Evolutionary conservation across 2,329 filamentous ascomycete species (phyloP).

Genomic region (Metarhizium sp.): DNA sequence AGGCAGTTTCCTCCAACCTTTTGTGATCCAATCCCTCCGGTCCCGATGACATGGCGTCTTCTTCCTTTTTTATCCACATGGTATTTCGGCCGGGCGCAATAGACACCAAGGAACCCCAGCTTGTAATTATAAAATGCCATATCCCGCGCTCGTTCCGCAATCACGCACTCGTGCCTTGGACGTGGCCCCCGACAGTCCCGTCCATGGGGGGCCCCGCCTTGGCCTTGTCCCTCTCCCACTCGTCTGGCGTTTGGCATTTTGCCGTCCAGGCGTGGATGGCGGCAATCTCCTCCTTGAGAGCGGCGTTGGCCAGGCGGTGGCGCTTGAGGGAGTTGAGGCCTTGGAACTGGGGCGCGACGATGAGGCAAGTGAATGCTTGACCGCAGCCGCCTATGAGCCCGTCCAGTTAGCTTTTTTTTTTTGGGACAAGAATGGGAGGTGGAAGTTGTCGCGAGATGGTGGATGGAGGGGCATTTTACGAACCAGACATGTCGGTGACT

Average conservation of each 20-base stretch:
- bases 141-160: neutral
- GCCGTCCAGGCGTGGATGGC: conserved; percentile 92
- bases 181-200: conserved; percentile 33
- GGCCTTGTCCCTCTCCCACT: conserved; percentile 63
- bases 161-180: conserved; percentile 21
- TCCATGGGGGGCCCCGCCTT: conserved; percentile 29
- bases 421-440: neutral
- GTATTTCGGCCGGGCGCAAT: neutral
- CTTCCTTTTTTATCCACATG: neutral
- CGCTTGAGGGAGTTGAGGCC: conserved; percentile 71
- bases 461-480: conserved; percentile 12
- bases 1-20: neutral
- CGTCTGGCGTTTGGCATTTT: conserved; percentile 84
- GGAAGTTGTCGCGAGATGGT: neutral
- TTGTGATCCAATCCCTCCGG: neutral
- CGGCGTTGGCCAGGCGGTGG: conserved; percentile 76
- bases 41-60: neutral
- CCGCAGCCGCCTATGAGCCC: conserved; percentile 44
- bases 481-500: conserved; percentile 89
- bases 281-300: conserved; percentile 79
- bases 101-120: neutral
- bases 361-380: conserved; percentile 49
- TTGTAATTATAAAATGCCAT: neutral
- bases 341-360: conserved; percentile 58
- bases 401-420: neutral